Percentiles rank a stretch among this genome's conserved stretches.
Conservation (phyloP, 1,139 yeast genomes). For the Geotrichum australiense region DNA sequence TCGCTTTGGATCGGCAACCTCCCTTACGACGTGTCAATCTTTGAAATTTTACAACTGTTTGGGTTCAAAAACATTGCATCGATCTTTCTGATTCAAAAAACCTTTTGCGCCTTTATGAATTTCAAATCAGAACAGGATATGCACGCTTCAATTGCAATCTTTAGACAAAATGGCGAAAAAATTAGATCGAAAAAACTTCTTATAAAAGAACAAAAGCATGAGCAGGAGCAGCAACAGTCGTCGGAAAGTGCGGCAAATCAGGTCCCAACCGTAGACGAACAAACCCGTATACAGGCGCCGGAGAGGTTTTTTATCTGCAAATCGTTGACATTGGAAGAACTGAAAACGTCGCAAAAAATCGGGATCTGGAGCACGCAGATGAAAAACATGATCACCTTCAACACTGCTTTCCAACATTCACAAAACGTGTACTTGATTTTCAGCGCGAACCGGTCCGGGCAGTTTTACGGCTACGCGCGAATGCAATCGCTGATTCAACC, state of each 20-base stretch:
- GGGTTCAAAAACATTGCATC: conserved; percentile 35
- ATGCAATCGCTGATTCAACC: conserved; percentile 27
- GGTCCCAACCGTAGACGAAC: too few species aligned
- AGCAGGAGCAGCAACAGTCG: background rate
- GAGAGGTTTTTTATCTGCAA: conserved; percentile 37
- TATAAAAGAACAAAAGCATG: conserved; percentile 1
- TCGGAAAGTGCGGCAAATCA: too few species aligned
- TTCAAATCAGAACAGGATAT: conserved; percentile 30
- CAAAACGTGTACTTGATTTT: conserved; percentile 37
- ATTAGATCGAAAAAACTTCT: background rate
- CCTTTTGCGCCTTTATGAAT: conserved; percentile 39
- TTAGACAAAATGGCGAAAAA: conserved; percentile 2
- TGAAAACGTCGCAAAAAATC: conserved; percentile 31
- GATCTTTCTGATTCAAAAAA: conserved; percentile 35
- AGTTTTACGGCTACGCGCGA: conserved; percentile 37
- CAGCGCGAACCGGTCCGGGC: conserved; percentile 38
- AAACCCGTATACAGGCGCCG: too few species aligned
- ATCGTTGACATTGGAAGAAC: conserved; percentile 36
- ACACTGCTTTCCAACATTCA: conserved; percentile 31
- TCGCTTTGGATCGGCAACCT: conserved; percentile 41
- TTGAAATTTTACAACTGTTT: conserved; percentile 33
- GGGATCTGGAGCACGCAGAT: conserved; percentile 39
- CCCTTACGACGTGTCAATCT: conserved; percentile 32
- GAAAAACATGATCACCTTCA: conserved; percentile 34
- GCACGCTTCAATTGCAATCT: conserved; percentile 11